phyloP scores from a whole-genome alignment of 768 basidiomycete species.

The Phylloporus rhodoxanthus region DNA sequence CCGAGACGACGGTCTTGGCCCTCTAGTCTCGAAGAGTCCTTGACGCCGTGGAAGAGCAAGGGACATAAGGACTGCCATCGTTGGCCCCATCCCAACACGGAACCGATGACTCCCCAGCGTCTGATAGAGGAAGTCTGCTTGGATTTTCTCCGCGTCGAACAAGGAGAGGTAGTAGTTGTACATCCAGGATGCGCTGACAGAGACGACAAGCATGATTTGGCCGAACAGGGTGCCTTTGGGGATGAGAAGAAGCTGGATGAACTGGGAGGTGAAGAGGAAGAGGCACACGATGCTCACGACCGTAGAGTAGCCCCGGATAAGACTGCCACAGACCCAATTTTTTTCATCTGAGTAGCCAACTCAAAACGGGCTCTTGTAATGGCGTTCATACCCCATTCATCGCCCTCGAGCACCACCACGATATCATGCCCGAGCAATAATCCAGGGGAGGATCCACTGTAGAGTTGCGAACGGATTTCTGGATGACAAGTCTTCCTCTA shows the following conservation, averaged over 20 bases:
- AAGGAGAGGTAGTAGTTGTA: slow-evolving; percentile 28
- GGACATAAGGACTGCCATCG: slow-evolving; percentile 18
- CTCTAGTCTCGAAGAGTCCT: slow-evolving; percentile 7
- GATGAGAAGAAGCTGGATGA: slow-evolving; percentile 31
- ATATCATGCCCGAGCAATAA: slow-evolving; percentile 16
- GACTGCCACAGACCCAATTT: background rate
- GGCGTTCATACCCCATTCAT: slow-evolving; percentile 19
- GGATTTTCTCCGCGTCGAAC: slow-evolving; percentile 27
- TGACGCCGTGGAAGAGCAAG: slow-evolving; percentile 12
- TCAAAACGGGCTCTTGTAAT: slow-evolving; percentile 26
- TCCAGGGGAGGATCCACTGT: slow-evolving; percentile 20
- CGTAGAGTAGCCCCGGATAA: slow-evolving; percentile 4
- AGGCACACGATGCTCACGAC: slow-evolving; percentile 17
- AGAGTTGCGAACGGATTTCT: slow-evolving; percentile 11
- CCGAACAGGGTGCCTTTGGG: slow-evolving; percentile 30
- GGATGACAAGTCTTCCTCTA: slow-evolving; percentile 19
- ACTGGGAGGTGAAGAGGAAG: slow-evolving; percentile 25
- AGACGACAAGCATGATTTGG: slow-evolving; percentile 29
- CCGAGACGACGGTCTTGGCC: slow-evolving; percentile 13
- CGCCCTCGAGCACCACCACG: slow-evolving; percentile 24
- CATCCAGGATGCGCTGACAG: slow-evolving; percentile 26
- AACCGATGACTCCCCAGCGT: slow-evolving; percentile 11
- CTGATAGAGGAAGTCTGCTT: slow-evolving; percentile 18
- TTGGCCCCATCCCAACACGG: slow-evolving; percentile 12
- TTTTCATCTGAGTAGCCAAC: slow-evolving; percentile 9